Base-by-base conservation (phyloP, 495 filamentous ascomycete genomes). In the Hypoxylon lienhwacheense region DNA sequence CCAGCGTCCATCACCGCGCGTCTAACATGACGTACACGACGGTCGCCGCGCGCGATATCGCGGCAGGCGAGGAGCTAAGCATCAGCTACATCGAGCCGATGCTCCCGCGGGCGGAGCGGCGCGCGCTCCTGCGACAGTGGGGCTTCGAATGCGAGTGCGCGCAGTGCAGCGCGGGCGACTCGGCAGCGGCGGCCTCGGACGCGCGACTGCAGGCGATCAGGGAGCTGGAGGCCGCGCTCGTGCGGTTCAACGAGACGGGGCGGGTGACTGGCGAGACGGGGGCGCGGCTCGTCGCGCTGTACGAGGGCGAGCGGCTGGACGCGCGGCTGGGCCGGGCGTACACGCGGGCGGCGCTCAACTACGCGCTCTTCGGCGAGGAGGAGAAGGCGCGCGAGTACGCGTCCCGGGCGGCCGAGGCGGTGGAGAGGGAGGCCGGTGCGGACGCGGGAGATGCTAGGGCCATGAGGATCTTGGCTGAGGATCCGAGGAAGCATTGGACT, bases 261-360 rank as follows among this genome's bases (percentile, higher is more conserved):
- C n/a, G n/a, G 8, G 66, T 74, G 2, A 64, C 63, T 2, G 62
- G 71, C 1, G 68, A 70, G 7, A 70, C 66, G 6, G 71, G 64
- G 10, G 69, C 45, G 1, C 34, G 67, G 40, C 40, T 73, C 28
- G 66, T 66, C 5, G 45, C 45, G 12, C 47, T 76, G 19, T 73
- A 73, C 42, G 52, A 63, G 12, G 45, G 58, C 15, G 74, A 77
- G 33, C 29, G 62, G 14, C 50, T 77, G 6, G 45, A 70, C n/a
- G 58, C 62, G 5, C 69, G 72, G 24, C 51, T 75, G 8, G 70
- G 66, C 3, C 64, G 62, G 6, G 68, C 65, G 3, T 71, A 74
- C 44, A 72, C 70, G 2, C 52, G 69, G 5, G 74, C 73, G 4
- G 74, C 74, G 32, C 55, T 77, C 10, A 67, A 75, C 33, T 70